Conservation (phyloP, 2,329 filamentous ascomycete genomes). For the Arachnopeziza araneosa region DNA sequence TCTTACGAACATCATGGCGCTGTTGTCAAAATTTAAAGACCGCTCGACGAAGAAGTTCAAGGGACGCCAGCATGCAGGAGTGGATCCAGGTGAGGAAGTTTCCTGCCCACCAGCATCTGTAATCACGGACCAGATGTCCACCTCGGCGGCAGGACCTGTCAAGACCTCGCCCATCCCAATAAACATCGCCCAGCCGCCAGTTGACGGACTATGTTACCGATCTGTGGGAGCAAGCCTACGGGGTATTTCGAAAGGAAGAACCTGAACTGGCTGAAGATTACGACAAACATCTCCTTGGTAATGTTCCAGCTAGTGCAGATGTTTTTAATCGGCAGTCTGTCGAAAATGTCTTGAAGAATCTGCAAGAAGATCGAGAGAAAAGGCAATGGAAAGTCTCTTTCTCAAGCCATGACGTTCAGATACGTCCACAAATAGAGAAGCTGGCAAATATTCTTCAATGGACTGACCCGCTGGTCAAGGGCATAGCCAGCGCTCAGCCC, state of each 20-base stretch:
- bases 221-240: constrained; percentile 2
- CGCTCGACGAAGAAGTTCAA: not conserved
- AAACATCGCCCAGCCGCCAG: not conserved
- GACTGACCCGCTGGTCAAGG: constrained; percentile 1
- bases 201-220: not conserved
- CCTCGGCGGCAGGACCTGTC: not conserved
- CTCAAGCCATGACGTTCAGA: not conserved
- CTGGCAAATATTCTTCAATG: not conserved
- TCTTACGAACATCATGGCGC: not conserved
- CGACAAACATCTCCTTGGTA: not conserved
- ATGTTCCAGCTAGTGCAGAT: not conserved
- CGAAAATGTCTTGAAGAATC: not conserved
- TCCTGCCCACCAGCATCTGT: not conserved
- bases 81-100: not conserved
- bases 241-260: constrained; percentile 1
- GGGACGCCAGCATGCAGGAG: not conserved
- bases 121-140: not conserved
- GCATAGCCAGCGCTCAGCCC: constrained; percentile 1
- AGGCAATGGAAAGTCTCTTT: not conserved
- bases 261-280: constrained; percentile 1
- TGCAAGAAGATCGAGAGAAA: constrained; percentile 2
- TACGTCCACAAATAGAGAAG: constrained; percentile 1
- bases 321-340: not conserved
- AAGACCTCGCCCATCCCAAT: not conserved
- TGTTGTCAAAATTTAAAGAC: not conserved